Evolutionary conservation across 805 yeast genomes (phyloP).

Genomic region (Komagataella ulmi): DNA sequence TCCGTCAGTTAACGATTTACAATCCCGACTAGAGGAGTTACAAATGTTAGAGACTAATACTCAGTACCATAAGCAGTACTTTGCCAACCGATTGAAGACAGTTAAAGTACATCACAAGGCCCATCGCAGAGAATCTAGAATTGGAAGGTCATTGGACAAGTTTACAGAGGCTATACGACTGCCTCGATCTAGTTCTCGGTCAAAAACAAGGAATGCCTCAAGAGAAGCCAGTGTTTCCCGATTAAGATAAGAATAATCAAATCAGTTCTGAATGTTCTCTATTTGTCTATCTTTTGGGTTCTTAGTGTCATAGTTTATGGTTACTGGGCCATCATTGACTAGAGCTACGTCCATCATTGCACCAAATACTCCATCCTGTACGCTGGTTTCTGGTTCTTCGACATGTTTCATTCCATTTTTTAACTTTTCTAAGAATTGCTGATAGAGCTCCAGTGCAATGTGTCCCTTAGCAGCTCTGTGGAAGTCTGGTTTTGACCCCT

Average conservation of each 20-base stretch:
- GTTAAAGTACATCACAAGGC: background rate
- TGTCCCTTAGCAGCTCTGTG: slow-evolving; percentile 83
- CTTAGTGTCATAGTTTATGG: slow-evolving; percentile 67
- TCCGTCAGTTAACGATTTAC: background rate
- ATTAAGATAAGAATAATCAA: background rate
- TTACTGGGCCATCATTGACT: slow-evolving; percentile 89
- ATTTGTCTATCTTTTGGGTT: slow-evolving; percentile 11
- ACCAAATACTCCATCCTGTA: slow-evolving; percentile 84
- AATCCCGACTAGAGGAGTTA: background rate
- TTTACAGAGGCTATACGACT: background rate
- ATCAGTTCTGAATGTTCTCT: background rate
- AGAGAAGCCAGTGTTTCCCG: background rate
- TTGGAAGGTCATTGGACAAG: background rate
- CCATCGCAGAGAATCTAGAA: background rate
- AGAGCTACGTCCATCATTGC: slow-evolving; percentile 94
- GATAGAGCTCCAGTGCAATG: slow-evolving; percentile 34
- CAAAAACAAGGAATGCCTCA: background rate
- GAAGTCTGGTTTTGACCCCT: slow-evolving; percentile 93
- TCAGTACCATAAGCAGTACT: background rate
- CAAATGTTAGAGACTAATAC: background rate
- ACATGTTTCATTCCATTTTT: slow-evolving; percentile 22
- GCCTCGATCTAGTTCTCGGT: background rate
- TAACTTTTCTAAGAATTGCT: slow-evolving; percentile 35
- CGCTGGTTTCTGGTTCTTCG: slow-evolving; percentile 38
- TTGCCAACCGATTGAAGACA: background rate